A percentile compares a stretch with the other conserved stretches of the same genome.
Evolutionary conservation across 768 basidiomycete species (phyloP).

Genomic region (Russula sp.): DNA sequence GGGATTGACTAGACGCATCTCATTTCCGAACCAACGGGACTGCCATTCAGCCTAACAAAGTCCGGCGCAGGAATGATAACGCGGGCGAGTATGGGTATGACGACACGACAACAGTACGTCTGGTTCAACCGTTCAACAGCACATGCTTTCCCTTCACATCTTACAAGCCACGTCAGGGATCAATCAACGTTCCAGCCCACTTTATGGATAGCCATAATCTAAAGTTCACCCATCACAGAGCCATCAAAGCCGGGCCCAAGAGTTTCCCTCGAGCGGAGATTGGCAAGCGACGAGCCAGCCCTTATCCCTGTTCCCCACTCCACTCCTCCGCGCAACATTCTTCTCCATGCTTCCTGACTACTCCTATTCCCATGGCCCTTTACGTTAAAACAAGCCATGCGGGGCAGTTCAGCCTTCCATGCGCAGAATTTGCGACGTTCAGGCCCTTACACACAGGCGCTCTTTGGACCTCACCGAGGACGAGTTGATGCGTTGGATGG

Average conservation of each 20-base stretch:
- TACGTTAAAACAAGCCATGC: constrained; percentile 52
- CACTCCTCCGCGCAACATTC: too few species aligned
- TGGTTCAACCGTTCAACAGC: background rate
- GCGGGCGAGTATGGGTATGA: constrained; percentile 75
- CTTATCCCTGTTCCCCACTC: too few species aligned
- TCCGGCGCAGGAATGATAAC: constrained; percentile 44
- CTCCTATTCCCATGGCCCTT: constrained; percentile 31
- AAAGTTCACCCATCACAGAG: too few species aligned
- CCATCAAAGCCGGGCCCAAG: too few species aligned
- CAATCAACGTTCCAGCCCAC: constrained; percentile 38
- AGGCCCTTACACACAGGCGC: too few species aligned
- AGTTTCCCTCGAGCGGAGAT: too few species aligned
- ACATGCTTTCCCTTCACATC: background rate
- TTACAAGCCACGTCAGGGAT: background rate
- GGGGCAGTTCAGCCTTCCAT: constrained; percentile 67
- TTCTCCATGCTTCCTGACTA: too few species aligned
- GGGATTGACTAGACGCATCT: constrained; percentile 43
- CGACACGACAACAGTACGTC: constrained; percentile 69
- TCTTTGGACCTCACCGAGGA: too few species aligned
- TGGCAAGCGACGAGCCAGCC: too few species aligned
- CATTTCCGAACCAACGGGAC: constrained; percentile 27
- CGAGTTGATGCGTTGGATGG: too few species aligned
- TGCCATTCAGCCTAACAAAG: constrained; percentile 33
- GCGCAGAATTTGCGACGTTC: constrained; percentile 64
- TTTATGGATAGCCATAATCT: too few species aligned